These are phyloP conservation scores for Microascus cirrosus DNA, from an alignment of 2,329 filamentous ascomycete genomes.

Conservation along the genomic window DNA sequence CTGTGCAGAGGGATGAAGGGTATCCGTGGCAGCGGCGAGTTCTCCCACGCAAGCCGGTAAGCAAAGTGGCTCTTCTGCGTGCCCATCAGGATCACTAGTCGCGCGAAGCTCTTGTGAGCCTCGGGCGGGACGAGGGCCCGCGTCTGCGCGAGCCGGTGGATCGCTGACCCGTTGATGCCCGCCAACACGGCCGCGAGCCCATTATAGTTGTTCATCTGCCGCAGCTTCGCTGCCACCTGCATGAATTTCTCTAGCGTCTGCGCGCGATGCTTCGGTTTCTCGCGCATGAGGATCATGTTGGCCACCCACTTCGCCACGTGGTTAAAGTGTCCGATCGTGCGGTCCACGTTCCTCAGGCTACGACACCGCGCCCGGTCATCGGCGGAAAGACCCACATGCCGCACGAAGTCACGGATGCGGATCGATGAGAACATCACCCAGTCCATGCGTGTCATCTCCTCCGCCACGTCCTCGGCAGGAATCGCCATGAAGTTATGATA, in stretches of 20 bases:
- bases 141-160: slow-evolving; percentile 75
- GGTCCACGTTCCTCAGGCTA: slow-evolving; percentile 75
- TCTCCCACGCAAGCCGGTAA: slow-evolving; percentile 96
- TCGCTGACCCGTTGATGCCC: slow-evolving; percentile 77
- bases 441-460: slow-evolving; percentile 89
- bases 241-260: slow-evolving; percentile 93
- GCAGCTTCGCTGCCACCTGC: slow-evolving; percentile 73
- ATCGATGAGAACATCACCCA: slow-evolving; percentile 98
- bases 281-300: slow-evolving; percentile 75
- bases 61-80: slow-evolving; percentile 87
- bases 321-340: slow-evolving; percentile 90
- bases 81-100: slow-evolving; percentile 84
- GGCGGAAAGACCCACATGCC: slow-evolving; percentile 70
- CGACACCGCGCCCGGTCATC: slow-evolving; percentile 64
- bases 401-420: slow-evolving; percentile 80
- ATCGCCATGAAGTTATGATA: slow-evolving; percentile 88
- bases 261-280: slow-evolving; percentile 92
- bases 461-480: slow-evolving; percentile 73
- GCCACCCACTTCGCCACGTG: slow-evolving; percentile 74
- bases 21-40: slow-evolving; percentile 79
- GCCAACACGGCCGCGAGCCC: slow-evolving; percentile 88
- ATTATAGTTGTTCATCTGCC: slow-evolving; percentile 94
- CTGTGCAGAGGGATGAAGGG: slow-evolving; percentile 87
- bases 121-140: slow-evolving; percentile 61
- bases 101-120: slow-evolving; percentile 73